These are phyloP conservation scores for Onygena corvina DNA, from an alignment of 2,329 filamentous ascomycete genomes.

Conservation along the genomic window DNA sequence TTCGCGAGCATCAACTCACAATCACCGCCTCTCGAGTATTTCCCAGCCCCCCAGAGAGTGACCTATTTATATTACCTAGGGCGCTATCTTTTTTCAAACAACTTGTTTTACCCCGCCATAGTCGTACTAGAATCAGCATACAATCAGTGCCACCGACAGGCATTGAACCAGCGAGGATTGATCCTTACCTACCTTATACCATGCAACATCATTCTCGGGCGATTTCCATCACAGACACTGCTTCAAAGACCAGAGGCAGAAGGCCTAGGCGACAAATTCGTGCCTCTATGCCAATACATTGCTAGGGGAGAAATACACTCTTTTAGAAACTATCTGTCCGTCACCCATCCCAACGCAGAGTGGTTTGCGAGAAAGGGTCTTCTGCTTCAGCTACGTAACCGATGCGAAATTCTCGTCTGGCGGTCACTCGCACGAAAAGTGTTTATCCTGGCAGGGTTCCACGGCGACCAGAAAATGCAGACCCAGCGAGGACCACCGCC, in stretches of 20 bases:
- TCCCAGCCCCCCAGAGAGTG: constrained; percentile 74
- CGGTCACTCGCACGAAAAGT: constrained; percentile 64
- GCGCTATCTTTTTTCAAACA: constrained; percentile 75
- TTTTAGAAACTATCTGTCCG: constrained; percentile 58
- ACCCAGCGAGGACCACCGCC: constrained; percentile 48
- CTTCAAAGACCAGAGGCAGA: constrained; percentile 59
- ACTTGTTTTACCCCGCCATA: constrained; percentile 66
- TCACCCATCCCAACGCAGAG: constrained; percentile 42
- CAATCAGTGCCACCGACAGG: constrained; percentile 53
- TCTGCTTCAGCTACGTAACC: constrained; percentile 61
- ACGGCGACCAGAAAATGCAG: constrained; percentile 38
- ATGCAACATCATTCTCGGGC: constrained; percentile 70
- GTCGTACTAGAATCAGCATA: constrained; percentile 69
- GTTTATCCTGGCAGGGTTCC: constrained; percentile 67
- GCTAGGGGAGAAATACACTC: constrained; percentile 59
- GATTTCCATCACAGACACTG: constrained; percentile 59
- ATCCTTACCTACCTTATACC: constrained; percentile 78
- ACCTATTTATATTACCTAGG: constrained; percentile 93
- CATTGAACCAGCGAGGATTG: constrained; percentile 55
- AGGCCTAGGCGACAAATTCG: constrained; percentile 53
- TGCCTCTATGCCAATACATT: constrained; percentile 61
- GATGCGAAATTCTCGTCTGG: constrained; percentile 74
- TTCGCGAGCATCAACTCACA: constrained; percentile 78
- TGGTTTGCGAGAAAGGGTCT: constrained; percentile 70
- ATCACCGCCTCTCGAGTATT: constrained; percentile 67